These are phyloP conservation scores for Geotrichum carabidarum DNA, from an alignment of 1,139 yeast species.

Conservation along the genomic window DNA sequence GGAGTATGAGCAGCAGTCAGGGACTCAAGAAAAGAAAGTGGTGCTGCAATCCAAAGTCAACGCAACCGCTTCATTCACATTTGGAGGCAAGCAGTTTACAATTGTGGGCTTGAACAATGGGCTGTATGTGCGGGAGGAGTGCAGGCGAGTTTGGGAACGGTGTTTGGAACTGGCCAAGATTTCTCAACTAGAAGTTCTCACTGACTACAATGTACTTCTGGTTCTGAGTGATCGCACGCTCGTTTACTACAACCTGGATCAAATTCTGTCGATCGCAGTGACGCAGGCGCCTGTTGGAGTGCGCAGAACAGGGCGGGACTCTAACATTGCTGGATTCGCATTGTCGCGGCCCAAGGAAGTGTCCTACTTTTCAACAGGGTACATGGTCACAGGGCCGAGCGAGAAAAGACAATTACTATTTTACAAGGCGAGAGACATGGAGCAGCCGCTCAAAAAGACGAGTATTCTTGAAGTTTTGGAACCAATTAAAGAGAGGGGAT, in stretches of 20 bases:
- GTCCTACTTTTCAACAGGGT: conserved; percentile 17
- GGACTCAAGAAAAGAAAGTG: conserved; percentile 21
- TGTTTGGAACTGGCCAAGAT: conserved; percentile 53
- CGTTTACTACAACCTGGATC: conserved; percentile 54
- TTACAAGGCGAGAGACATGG: conserved; percentile 35
- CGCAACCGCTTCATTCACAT: conserved; percentile 34
- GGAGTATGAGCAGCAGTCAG: conserved; percentile 22
- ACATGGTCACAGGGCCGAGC: conserved; percentile 14
- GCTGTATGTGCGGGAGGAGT: conserved; percentile 39
- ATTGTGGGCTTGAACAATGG: conserved; percentile 47
- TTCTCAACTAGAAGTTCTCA: conserved; percentile 57
- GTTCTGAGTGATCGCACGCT: conserved; percentile 57
- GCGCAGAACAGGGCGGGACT: conserved; percentile 11
- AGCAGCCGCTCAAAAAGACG: conserved; percentile 21
- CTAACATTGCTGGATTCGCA: conserved; percentile 16
- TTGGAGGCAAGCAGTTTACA: conserved; percentile 39
- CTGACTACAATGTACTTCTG: conserved; percentile 53
- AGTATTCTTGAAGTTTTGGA: conserved; percentile 38
- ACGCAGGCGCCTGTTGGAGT: conserved; percentile 13
- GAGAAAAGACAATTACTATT: conserved; percentile 48
- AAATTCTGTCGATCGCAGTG: conserved; percentile 28
- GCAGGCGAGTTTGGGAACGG: conserved; percentile 48
- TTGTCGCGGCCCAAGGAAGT: conserved; percentile 18
- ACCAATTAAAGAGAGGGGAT: conserved; percentile 47
- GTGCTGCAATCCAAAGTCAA: conserved; percentile 34